Evolutionary conservation across 139 green algal species (phyloP).

Genomic region (Eudorina sp.): DNA sequence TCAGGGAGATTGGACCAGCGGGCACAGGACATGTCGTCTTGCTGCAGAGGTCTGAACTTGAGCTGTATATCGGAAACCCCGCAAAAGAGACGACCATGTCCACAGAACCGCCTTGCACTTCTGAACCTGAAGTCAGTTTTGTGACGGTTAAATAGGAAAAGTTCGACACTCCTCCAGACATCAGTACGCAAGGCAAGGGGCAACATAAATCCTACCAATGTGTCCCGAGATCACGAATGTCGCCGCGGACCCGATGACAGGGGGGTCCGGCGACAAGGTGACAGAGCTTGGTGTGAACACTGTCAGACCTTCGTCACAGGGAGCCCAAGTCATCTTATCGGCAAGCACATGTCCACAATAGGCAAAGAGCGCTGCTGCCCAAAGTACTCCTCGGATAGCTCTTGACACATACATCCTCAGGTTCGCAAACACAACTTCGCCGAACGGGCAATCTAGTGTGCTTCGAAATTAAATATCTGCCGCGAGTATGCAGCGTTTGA

Average conservation of each 20-base stretch:
- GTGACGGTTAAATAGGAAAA: background rate
- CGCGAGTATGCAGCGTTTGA: too few species aligned
- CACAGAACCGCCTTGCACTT: conserved; percentile 55
- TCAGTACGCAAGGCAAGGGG: background rate
- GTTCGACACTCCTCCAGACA: background rate
- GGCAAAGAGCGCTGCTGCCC: background rate
- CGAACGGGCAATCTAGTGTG: too few species aligned
- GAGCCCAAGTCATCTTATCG: conserved; percentile 55
- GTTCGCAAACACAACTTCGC: too few species aligned
- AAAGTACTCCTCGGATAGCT: too few species aligned
- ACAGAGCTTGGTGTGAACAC: conserved; percentile 46
- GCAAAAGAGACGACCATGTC: conserved; percentile 62
- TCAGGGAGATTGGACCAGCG: conserved; percentile 52
- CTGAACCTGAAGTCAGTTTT: conserved; percentile 6
- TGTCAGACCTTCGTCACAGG: conserved; percentile 51
- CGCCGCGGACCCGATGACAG: conserved; percentile 54
- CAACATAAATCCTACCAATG: conserved; percentile 38
- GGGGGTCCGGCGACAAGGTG: conserved; percentile 60
- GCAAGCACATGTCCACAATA: background rate
- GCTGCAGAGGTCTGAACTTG: conserved; percentile 63
- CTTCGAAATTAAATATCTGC: too few species aligned
- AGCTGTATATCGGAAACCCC: conserved; percentile 58
- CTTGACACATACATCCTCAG: too few species aligned
- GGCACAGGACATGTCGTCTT: conserved; percentile 67
- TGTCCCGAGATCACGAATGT: conserved; percentile 56